Evolutionary conservation across 352 stramenopile genomes (phyloP), one percentile per base, ranked within the genome.

Genomic region (Globisporangium polare): DNA sequence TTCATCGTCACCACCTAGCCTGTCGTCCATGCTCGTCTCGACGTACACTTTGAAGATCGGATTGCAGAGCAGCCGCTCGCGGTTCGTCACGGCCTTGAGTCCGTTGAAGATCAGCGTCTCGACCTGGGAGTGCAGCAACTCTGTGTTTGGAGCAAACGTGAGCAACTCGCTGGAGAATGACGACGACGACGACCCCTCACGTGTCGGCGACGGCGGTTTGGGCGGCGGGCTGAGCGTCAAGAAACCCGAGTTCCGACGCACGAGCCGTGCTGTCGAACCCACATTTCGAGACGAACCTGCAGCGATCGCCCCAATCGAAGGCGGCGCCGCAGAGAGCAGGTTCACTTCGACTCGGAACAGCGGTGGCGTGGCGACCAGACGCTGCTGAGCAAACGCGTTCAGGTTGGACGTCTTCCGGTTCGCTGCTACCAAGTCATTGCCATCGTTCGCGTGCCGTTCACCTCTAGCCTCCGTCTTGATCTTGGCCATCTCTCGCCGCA

Each of bases 341-440:
- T 74, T 53, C 1, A 92, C 77, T 35, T 97, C 86, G 2, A 97
- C 71, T 20, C 86, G 79, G 20, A 97, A 84, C 9, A 93, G 68
- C n/a, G 80, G 75, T 9, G 58, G 60, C 46, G 57, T 60, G 10
- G 6, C 10, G 13, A 24, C 10, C 1, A 39, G 33, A 39, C 33
- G 24, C 1, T 37, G 22, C 1, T 49, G 24, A 12, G 2, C 20
- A 17, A 61, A 49, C 8, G 54, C 37, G 15, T 20, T 58, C 9
- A 29, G 20, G 17, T 12, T 54, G 1, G n/a, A 9, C 18, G 12
- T 58, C 20, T 3, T 63, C 31, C 26, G 67, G 35, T 31, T 42
- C 15, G 29, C 17, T 13, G 24, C 60, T 31, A 12, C 18, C 29
- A 33, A 12, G 10, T 46, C 42, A 35, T 63, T 70, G n/a, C 18